phyloP scores from a whole-genome alignment of 495 filamentous ascomycete genomes.

The Glarea lozoyensis region DNA sequence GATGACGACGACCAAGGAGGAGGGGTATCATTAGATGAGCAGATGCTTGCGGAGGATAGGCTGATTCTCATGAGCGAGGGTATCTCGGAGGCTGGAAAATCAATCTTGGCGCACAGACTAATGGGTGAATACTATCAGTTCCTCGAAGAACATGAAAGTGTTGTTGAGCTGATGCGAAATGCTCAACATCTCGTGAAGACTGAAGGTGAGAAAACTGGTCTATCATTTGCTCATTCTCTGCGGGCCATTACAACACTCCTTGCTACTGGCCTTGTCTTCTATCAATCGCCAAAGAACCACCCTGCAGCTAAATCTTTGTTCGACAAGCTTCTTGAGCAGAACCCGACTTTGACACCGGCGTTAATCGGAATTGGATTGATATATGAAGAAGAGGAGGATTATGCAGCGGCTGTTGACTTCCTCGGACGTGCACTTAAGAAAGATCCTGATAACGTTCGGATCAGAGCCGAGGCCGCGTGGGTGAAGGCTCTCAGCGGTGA shows the following conservation, averaged over 20 bases:
- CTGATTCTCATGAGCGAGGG: conserved; percentile 79
- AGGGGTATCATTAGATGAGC: conserved; percentile 37
- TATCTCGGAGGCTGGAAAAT: conserved; percentile 57
- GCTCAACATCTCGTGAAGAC: conserved; percentile 51
- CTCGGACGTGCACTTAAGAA: conserved; percentile 61
- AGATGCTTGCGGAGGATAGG: conserved; percentile 59
- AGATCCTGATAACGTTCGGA: conserved; percentile 61
- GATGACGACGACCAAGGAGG: conserved; percentile 42
- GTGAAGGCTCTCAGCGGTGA: conserved; percentile 78
- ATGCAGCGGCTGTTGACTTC: conserved; percentile 67
- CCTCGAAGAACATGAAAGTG: conserved; percentile 79
- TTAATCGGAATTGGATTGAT: conserved; percentile 87
- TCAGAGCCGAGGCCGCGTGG: conserved; percentile 82
- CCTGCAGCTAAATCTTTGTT: conserved; percentile 78
- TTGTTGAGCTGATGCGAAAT: conserved; percentile 67
- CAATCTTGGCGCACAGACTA: conserved; percentile 73
- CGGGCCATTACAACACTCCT: conserved; percentile 70
- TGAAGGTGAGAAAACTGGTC: conserved; percentile 54
- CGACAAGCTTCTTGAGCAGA: conserved; percentile 62
- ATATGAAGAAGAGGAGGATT: conserved; percentile 86
- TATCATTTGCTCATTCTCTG: conserved; percentile 53
- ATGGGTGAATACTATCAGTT: conserved; percentile 78
- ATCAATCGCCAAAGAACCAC: conserved; percentile 84
- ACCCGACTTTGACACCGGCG: conserved; percentile 63
- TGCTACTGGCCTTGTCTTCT: conserved; percentile 73